Base-by-base conservation (phyloP, 148 eudicot genomes). In the Suaeda aralocaspica region DNA sequence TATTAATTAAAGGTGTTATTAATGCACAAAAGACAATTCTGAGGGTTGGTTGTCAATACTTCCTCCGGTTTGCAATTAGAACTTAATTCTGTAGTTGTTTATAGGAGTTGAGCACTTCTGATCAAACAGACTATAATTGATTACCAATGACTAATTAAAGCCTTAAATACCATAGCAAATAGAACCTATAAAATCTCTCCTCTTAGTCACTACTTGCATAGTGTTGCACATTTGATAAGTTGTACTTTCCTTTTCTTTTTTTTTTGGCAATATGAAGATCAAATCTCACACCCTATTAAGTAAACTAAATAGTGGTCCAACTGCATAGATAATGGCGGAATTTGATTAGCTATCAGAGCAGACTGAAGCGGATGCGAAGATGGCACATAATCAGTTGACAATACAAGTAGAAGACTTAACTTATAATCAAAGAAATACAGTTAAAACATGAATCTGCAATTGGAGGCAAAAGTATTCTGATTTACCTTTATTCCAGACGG, bases 401-500 rank as follows among this genome's bases (percentile, higher is more conserved):
- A 36, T 36, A 36, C 4, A 36, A 36, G 41, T 36, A 14, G 8
- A 31, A 25, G 28, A 24, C 7, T 11, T 42, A 39, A 30, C 21
- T 44, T 49, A 19, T 7, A 7, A 15, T 9, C 30, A 46, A 26
- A n/a, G 44, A 63, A 22, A 72, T 39, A 24, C 31, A 72, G 41
- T 19, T 33, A 33, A 44, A 41, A 21, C 19, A 9, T 57, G 33
- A 25, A 41, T 16, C 26, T 31, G 19, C 18, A 26, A 59, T 22
- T 21, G 50, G 3, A 22, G 31, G 19, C 50, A 1, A 57, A 13
- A 59, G 29, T 28, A n/a, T 2, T 33, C 14, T 4, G 24, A 66
- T 82, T 21, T 57, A 93, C 98, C 98, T 93, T 94, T 62, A 93
- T 93, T 64, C 98, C 98, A 21, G 98, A 93, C 31, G 98, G 98